Conservation (phyloP, 1,284 basidiomycete genomes). For the Rhizopogon hawkerae region DNA sequence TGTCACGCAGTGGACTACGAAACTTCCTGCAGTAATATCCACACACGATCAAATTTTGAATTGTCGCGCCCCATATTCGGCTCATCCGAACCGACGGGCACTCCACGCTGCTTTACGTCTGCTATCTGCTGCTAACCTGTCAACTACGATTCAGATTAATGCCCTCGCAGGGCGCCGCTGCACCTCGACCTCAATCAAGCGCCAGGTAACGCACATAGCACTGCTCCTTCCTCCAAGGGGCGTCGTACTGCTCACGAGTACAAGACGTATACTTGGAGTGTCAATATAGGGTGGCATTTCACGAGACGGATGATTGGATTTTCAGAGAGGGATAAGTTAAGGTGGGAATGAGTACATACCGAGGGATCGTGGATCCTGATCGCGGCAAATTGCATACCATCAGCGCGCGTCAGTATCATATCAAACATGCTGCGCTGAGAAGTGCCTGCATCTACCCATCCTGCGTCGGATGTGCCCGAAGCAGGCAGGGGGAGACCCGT, state of each 20-base stretch:
- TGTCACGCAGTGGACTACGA: too few species aligned
- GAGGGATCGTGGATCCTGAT: neutral
- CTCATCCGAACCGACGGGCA: too few species aligned
- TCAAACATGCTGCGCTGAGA: neutral
- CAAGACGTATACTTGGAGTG: too few species aligned
- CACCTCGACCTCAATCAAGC: neutral
- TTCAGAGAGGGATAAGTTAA: neutral
- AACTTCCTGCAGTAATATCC: too few species aligned
- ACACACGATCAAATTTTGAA: too few species aligned
- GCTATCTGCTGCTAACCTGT: too few species aligned
- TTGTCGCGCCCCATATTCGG: too few species aligned
- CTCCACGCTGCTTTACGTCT: too few species aligned
- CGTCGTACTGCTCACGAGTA: neutral
- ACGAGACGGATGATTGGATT: too few species aligned
- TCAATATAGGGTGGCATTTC: neutral
- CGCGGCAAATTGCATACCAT: neutral
- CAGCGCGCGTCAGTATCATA: neutral
- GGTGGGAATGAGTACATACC: neutral
- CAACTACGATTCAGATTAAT: neutral
- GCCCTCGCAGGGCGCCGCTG: neutral
- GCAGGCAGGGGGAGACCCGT: neutral
- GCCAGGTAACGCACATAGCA: neutral
- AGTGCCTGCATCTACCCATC: neutral
- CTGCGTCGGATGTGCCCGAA: neutral
- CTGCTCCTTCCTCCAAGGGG: neutral